Evolutionary conservation across 1,284 basidiomycete genomes (phyloP).

Genomic region (Boletus semigastroideus): DNA sequence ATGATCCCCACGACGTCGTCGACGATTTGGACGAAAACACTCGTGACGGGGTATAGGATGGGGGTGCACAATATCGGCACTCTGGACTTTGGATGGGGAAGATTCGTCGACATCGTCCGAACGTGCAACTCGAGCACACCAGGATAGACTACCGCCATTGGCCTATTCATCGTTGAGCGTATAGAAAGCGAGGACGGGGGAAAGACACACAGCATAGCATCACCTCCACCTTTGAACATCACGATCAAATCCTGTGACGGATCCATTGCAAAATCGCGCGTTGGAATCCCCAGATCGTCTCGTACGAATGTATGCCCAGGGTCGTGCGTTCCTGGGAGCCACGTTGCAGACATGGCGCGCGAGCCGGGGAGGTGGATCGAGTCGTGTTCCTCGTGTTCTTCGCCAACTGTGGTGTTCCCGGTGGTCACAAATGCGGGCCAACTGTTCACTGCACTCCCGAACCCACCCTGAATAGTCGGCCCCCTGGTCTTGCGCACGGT

Average conservation of each 20-base stretch:
- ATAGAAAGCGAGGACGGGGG: not conserved
- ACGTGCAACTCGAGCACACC: constrained; percentile 35
- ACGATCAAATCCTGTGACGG: constrained; percentile 59
- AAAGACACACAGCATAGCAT: constrained; percentile 14
- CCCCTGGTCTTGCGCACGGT: not conserved
- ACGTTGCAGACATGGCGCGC: constrained; percentile 37
- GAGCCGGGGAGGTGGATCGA: constrained; percentile 9
- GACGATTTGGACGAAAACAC: constrained; percentile 48
- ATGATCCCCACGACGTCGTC: constrained; percentile 52
- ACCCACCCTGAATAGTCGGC: not conserved
- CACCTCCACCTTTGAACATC: constrained; percentile 39
- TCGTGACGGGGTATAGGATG: constrained; percentile 22
- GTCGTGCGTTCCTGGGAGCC: constrained; percentile 35
- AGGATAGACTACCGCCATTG: constrained; percentile 6
- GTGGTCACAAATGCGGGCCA: not conserved
- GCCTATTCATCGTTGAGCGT: constrained; percentile 4
- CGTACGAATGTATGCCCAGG: constrained; percentile 21
- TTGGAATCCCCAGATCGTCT: constrained; percentile 42
- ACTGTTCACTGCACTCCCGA: not conserved
- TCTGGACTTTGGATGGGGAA: constrained; percentile 40
- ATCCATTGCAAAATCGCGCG: constrained; percentile 63
- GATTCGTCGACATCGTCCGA: constrained; percentile 44
- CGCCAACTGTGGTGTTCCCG: no score
- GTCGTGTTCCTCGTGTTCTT: not conserved
- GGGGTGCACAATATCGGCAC: constrained; percentile 26